Conservation (phyloP, 768 basidiomycete genomes). For the Tylopilus sp. region DNA sequence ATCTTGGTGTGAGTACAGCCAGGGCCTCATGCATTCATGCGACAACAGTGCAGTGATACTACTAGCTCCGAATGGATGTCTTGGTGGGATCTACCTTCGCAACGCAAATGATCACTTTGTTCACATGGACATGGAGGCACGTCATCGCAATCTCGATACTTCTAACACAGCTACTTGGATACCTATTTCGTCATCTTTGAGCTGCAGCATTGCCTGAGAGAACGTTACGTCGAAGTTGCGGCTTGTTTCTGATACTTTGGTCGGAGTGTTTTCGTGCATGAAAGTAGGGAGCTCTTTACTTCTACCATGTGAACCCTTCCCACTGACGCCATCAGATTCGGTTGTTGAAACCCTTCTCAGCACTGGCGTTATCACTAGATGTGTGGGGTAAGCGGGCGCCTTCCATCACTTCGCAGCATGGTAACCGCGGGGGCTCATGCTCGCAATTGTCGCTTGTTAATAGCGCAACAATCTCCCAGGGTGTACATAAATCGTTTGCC, state of each 20-base stretch:
- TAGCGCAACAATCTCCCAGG: background rate
- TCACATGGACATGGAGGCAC: background rate
- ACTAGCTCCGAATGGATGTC: background rate
- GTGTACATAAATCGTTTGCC: background rate
- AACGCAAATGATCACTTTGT: background rate
- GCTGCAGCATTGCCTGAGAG: background rate
- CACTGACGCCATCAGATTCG: background rate
- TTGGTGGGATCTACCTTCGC: background rate
- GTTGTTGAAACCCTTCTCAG: background rate
- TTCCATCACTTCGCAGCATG: background rate
- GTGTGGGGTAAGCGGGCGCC: background rate
- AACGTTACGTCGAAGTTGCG: too few species aligned
- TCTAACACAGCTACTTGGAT: too few species aligned
- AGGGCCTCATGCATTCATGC: too few species aligned
- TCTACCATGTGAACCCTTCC: background rate
- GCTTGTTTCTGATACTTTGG: too few species aligned
- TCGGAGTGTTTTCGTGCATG: background rate
- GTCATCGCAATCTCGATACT: background rate
- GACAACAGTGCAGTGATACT: background rate
- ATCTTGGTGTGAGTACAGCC: background rate
- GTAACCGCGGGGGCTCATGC: background rate
- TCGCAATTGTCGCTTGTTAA: conserved; percentile 2
- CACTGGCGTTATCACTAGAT: background rate
- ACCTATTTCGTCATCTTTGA: too few species aligned
- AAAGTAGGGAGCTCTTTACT: background rate